phyloP scores from a whole-genome alignment of 1,139 yeast genomes.

The Protomyces arabidopsidicola region DNA sequence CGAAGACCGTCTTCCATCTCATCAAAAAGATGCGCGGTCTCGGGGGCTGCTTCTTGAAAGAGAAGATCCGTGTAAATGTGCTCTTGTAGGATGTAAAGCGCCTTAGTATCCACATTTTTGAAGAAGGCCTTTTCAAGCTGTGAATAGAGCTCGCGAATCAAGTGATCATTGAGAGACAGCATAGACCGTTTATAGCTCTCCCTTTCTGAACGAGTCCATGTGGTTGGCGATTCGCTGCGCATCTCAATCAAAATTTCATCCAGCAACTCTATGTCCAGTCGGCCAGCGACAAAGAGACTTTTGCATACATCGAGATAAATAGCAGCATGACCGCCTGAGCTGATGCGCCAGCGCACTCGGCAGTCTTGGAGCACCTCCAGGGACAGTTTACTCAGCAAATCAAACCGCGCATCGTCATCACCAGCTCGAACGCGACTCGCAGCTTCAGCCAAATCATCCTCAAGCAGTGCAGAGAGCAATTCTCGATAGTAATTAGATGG shows the following conservation, averaged over 20 bases:
- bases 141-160: conserved; percentile 16
- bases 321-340: not conserved
- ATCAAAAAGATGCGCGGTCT: conserved; percentile 3
- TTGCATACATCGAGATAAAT: conserved; percentile 1
- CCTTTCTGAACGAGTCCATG: not conserved
- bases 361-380: conserved; percentile 1
- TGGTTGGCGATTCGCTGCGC: not conserved
- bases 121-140: conserved; percentile 6
- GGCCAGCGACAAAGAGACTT: not conserved
- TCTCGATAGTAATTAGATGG: not conserved
- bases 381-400: conserved; percentile 2
- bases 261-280: conserved; percentile 9
- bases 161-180: conserved; percentile 5
- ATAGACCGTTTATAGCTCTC: not conserved
- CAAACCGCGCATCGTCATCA: not conserved
- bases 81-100: conserved; percentile 36
- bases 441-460: not conserved
- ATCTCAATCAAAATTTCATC: conserved; percentile 10
- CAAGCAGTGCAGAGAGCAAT: conserved; percentile 4
- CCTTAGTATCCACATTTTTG: conserved; percentile 4
- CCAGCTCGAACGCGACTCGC: not conserved
- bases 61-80: conserved; percentile 26
- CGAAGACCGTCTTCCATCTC: conserved; percentile 5
- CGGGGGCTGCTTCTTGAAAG: conserved; percentile 26
- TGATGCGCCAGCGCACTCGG: conserved; percentile 9